Conservation (phyloP, 2,329 filamentous ascomycete genomes). For the Paraconiothyrium brasiliense region DNA sequence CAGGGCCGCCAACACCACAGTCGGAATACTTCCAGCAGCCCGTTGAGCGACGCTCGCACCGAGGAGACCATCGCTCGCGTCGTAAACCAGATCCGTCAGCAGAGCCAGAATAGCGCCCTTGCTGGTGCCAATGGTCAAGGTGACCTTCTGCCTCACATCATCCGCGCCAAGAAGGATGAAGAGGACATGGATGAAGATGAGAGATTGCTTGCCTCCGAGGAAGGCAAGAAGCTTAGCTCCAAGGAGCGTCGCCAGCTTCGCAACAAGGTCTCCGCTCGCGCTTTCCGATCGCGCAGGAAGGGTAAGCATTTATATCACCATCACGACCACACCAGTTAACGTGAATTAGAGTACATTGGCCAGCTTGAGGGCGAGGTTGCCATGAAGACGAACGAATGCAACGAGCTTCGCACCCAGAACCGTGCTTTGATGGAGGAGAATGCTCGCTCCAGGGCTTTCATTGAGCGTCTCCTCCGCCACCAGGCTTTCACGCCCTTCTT, state of each 20-base stretch:
- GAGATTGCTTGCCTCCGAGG: constrained; percentile 90
- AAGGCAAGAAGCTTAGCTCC: constrained; percentile 98
- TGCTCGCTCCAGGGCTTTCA: constrained; percentile 82
- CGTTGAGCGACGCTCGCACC: constrained; percentile 56
- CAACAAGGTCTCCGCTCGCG: constrained; percentile 98
- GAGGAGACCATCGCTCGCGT: constrained; percentile 96
- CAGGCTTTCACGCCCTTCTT: constrained; percentile 59
- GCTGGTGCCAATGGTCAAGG: constrained; percentile 61
- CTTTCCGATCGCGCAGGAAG: constrained; percentile 97
- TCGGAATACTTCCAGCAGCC: constrained; percentile 50
- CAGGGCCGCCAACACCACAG: constrained; percentile 39
- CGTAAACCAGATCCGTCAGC: constrained; percentile 88
- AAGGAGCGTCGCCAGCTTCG: constrained; percentile 97
- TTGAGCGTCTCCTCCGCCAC: constrained; percentile 73
- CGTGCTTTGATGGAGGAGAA: constrained; percentile 85
- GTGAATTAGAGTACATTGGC: constrained; percentile 83
- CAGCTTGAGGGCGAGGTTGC: constrained; percentile 93
- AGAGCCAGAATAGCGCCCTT: constrained; percentile 63
- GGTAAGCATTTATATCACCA: constrained; percentile 67
- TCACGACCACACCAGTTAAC: constrained; percentile 58
- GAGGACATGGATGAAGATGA: constrained; percentile 99
- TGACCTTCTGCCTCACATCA: constrained; percentile 69
- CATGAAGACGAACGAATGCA: constrained; percentile 82
- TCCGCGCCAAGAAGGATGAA: constrained; percentile 87
- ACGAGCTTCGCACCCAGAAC: constrained; percentile 83